Conservation (phyloP, 1,284 basidiomycete species). For the Sporisorium iseilematis-ciliati region DNA sequence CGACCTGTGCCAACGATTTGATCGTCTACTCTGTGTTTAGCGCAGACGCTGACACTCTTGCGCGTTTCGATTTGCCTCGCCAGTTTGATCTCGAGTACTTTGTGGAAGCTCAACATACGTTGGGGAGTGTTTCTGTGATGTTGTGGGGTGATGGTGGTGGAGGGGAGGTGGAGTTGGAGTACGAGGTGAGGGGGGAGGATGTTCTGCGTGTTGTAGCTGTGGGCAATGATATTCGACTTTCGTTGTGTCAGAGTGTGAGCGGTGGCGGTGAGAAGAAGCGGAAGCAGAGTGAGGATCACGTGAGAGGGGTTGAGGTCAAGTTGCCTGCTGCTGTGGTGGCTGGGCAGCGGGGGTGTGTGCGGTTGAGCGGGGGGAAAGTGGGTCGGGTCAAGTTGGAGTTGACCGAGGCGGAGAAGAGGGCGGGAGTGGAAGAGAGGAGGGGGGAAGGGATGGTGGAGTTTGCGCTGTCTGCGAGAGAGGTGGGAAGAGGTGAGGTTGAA, state of each 20-base stretch:
- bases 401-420: constrained; percentile 15
- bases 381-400: constrained; percentile 22
- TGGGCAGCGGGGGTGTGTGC: constrained; percentile 14
- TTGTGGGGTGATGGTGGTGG: constrained; percentile 16
- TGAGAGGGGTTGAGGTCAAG: constrained; percentile 2
- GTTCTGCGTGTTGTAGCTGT: constrained; percentile 15
- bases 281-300: constrained; percentile 21
- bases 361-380: background rate
- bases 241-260: background rate
- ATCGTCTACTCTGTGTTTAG: constrained; percentile 11
- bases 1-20: constrained; percentile 14
- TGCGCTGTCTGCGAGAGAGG: constrained; percentile 24
- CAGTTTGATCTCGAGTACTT: constrained; percentile 43
- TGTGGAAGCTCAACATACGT: constrained; percentile 44
- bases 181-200: constrained; percentile 8
- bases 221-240: background rate
- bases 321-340: constrained; percentile 15
- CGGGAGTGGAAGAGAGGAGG: constrained; percentile 8
- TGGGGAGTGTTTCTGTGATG: constrained; percentile 40
- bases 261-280: constrained; percentile 11
- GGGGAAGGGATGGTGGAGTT: constrained; percentile 25
- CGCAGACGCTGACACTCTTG: constrained; percentile 31
- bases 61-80: constrained; percentile 1
- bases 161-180: constrained; percentile 13
- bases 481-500: background rate